A percentile compares a stretch with the other conserved stretches of the same genome.
Evolutionary conservation across 805 yeast genomes (phyloP).

Genomic region (Lachancea waltii): DNA sequence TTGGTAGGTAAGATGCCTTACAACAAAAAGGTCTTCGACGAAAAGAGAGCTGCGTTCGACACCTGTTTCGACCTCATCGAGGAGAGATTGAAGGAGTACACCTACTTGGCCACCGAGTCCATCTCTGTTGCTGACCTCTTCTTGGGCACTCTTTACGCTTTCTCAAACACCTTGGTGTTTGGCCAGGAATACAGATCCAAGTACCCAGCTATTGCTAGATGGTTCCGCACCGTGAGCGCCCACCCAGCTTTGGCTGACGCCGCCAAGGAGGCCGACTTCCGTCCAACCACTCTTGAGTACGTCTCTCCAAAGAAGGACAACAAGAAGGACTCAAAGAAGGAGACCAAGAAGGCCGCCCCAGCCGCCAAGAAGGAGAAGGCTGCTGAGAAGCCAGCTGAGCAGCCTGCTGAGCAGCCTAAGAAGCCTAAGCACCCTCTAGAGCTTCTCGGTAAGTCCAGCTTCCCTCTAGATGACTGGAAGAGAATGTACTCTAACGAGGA

Average conservation of each 20-base stretch:
- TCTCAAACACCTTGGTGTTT: constrained; percentile 42
- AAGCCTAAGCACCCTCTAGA: constrained; percentile 89
- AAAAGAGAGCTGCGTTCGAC: constrained; percentile 35
- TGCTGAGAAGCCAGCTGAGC: constrained; percentile 9
- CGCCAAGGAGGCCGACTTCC: constrained; percentile 48
- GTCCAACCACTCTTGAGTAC: constrained; percentile 49
- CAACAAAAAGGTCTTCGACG: constrained; percentile 69
- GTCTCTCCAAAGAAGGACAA: constrained; percentile 71
- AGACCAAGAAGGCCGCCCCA: constrained; percentile 36
- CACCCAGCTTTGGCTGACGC: constrained; percentile 43
- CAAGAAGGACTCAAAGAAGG: constrained; percentile 35
- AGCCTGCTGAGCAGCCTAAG: constrained; percentile 40
- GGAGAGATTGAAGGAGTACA: constrained; percentile 52
- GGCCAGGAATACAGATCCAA: constrained; percentile 58
- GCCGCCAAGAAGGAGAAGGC: constrained; percentile 13
- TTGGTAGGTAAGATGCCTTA: constrained; percentile 58
- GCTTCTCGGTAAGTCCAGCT: constrained; percentile 62
- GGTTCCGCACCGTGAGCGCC: constrained; percentile 55
- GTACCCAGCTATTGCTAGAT: constrained; percentile 62
- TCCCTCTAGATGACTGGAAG: constrained; percentile 82
- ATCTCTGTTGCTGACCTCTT: constrained; percentile 37
- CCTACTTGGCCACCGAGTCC: constrained; percentile 71
- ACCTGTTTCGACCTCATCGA: constrained; percentile 42
- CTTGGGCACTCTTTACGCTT: constrained; percentile 16
- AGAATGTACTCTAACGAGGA: constrained; percentile 92